Base-by-base conservation (phyloP, 2,329 filamentous ascomycete species). In the Cytospora chrysosperma region DNA sequence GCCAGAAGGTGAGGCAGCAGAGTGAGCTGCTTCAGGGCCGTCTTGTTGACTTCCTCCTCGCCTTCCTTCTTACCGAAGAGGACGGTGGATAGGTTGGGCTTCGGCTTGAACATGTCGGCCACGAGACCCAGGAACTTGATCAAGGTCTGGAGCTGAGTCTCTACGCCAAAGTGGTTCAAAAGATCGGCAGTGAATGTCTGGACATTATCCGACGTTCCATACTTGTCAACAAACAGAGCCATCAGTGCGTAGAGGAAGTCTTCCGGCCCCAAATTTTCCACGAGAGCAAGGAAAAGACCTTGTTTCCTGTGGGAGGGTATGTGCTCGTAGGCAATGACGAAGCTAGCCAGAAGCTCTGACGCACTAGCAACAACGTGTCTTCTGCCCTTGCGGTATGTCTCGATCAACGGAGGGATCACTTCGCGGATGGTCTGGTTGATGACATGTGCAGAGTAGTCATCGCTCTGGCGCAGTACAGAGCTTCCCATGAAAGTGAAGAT, bases 401-500 rank as follows among this genome's bases (percentile, higher is more conserved):
- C 87, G 47, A 97, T 92, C 52, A 99, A 81, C 17, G 94, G 93
- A 27, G 96, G 96, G 32, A 99, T 91, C 26, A 99, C 93, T 70
- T 94, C 90, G 66, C 93, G 91, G 70, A 99, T 93, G 1, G 95
- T 98, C 79, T 92, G 93, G 70, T 96, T 92, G 63, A 97, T 94
- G 34, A 99, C 94, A 74, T 97, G 92, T 15, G 93, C 93, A 26
- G 95, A 98, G 77, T 97, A 98, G 70, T 98, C 94, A 71, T 99
- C 96, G 70, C 92, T 92, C 77, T 97, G 94, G 56, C 91, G 88
- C 56, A 99, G 83, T 24, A 97, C 89, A 4, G 92, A 97, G 51
- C 89, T 90, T 50, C 94, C 93, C 89, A 98, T 97, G 74, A 98
- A 97, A 0, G 95, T 98, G 78, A 99, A 99, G 59, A 99, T 94